phyloP scores from a whole-genome alignment of 805 yeast species.

The Candida bentonensis region DNA sequence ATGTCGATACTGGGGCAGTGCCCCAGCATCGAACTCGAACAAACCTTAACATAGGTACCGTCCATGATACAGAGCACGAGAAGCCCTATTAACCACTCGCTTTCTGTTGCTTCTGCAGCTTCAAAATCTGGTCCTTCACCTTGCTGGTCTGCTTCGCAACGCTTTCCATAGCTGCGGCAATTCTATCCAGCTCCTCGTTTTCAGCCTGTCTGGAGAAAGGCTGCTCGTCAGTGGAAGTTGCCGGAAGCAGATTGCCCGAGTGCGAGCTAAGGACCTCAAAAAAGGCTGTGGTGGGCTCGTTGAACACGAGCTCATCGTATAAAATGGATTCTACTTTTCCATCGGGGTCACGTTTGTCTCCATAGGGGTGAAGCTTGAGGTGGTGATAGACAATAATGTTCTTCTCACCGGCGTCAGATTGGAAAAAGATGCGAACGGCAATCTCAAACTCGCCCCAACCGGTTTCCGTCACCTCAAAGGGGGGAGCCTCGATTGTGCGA shows the following conservation, averaged over 20 bases:
- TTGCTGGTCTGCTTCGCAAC: slow-evolving; percentile 33
- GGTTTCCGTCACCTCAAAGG: slow-evolving; percentile 89
- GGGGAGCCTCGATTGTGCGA: slow-evolving; percentile 79
- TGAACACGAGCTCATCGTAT: slow-evolving; percentile 86
- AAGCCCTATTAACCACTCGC: too few relatives aligned
- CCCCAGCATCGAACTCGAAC: too few relatives aligned
- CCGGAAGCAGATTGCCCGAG: slow-evolving; percentile 24
- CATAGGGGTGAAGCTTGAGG: slow-evolving; percentile 81
- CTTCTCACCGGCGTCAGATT: slow-evolving; percentile 79
- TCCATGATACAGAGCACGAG: too few relatives aligned
- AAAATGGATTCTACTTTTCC: slow-evolving; percentile 39
- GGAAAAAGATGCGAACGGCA: slow-evolving; percentile 72
- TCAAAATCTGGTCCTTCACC: slow-evolving; percentile 24
- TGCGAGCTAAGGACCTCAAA: slow-evolving; percentile 56
- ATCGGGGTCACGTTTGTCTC: slow-evolving; percentile 10
- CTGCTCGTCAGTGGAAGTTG: slow-evolving; percentile 22
- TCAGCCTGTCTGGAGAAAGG: slow-evolving; percentile 39
- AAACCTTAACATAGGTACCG: too few relatives aligned
- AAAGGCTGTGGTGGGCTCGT: slow-evolving; percentile 86
- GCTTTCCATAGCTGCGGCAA: slow-evolving; percentile 31
- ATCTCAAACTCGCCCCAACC: slow-evolving; percentile 99
- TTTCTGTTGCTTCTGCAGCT: slow-evolving; percentile 21
- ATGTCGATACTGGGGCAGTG: too few relatives aligned
- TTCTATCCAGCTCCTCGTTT: slow-evolving; percentile 46
- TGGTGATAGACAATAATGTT: slow-evolving; percentile 77